Evolutionary conservation across 352 stramenopile genomes (phyloP).

Genomic region (Globisporangium heterothallicum): DNA sequence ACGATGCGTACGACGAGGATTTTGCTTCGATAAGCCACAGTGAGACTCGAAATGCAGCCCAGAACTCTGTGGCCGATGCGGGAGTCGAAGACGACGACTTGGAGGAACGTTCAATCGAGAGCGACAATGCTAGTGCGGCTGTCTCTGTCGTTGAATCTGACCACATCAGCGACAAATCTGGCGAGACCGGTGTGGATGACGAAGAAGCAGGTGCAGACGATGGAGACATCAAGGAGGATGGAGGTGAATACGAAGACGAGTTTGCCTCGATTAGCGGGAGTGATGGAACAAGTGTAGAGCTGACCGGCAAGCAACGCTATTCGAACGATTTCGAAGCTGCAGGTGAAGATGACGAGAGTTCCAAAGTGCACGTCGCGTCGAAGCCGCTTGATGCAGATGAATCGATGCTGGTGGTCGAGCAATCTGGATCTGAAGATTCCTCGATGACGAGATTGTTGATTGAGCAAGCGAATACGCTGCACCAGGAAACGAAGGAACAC

Average conservation of each 20-base stretch:
- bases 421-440: slow-evolving; percentile 42
- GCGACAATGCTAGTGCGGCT: slow-evolving; percentile 1
- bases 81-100: neutral
- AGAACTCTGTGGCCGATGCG: no score
- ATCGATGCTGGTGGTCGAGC: neutral
- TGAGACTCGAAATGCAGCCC: neutral
- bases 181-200: neutral
- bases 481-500: slow-evolving; percentile 4
- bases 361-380: neutral
- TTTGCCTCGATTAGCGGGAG: slow-evolving; percentile 12
- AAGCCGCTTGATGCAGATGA: slow-evolving; percentile 1
- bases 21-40: slow-evolving; percentile 9
- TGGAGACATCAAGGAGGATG: neutral
- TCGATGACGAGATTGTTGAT: slow-evolving; percentile 48
- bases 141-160: neutral
- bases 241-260: slow-evolving; percentile 13
- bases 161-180: neutral
- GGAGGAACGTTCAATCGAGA: neutral
- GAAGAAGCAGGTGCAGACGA: slow-evolving; percentile 10
- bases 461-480: slow-evolving; percentile 18
- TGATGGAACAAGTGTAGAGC: neutral
- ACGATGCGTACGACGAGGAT: slow-evolving; percentile 9
- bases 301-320: neutral
- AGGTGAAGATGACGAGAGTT: neutral
- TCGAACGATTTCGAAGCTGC: slow-evolving; percentile 7